Percentiles rank a stretch among this genome's conserved stretches.
phyloP scores from a whole-genome alignment of 2,329 filamentous ascomycete species.

The Karstenula rhodostoma region DNA sequence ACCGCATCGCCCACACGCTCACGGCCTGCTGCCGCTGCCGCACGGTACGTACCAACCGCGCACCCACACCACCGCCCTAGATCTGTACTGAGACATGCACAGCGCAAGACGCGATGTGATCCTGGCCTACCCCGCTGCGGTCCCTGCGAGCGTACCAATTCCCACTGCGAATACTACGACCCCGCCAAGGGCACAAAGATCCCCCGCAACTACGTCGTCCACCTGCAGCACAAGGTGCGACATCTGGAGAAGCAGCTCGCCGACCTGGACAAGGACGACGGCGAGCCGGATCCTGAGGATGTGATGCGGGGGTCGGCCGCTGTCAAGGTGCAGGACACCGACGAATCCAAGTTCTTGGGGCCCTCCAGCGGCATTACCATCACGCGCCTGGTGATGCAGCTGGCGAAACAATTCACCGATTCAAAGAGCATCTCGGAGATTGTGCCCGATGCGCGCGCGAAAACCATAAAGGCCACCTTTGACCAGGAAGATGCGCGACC shows the following conservation, averaged over 20 bases:
- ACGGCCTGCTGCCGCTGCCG: constrained; percentile 83
- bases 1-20: constrained; percentile 77
- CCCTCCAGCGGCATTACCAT: constrained; percentile 96
- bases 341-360: constrained; percentile 90
- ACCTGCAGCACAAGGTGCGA: constrained; percentile 85
- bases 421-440: constrained; percentile 91
- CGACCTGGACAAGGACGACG: constrained; percentile 77
- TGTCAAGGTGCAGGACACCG: constrained; percentile 82
- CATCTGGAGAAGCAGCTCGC: constrained; percentile 82
- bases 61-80: constrained; percentile 3
- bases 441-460: constrained; percentile 76
- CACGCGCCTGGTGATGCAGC: constrained; percentile 92
- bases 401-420: constrained; percentile 92
- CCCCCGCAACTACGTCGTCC: constrained; percentile 89
- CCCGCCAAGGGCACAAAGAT: constrained; percentile 85
- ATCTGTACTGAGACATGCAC: constrained; percentile 19
- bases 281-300: constrained; percentile 77
- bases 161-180: constrained; percentile 94
- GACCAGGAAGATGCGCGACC: constrained; percentile 70
- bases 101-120: constrained; percentile 97
- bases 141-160: constrained; percentile 90
- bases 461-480: constrained; percentile 74
- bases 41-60: constrained; percentile 63
- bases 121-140: constrained; percentile 89
- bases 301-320: constrained; percentile 87